Evolutionary conservation across 192 early-diverging fungal genomes (phyloP), one percentile per base, ranked within the genome.

Genomic region (Rhizoclosmatium globosum): DNA sequence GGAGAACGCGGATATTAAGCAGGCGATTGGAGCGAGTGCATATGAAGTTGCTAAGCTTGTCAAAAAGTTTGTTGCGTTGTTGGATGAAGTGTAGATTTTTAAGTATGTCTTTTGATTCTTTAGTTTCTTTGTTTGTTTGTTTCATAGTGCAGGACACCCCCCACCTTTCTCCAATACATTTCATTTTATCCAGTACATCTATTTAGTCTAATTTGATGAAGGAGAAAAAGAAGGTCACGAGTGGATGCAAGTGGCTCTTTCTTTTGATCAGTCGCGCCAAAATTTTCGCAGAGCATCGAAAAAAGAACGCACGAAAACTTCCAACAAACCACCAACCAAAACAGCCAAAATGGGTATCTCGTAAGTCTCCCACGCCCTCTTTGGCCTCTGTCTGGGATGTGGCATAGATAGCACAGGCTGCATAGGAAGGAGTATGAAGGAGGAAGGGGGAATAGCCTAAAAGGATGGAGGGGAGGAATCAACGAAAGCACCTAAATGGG

Each of bases 31-130:
- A 1, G 44, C 74, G 39, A 59, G 43, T 41, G 74, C 74, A 23
- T 76, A 66, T 76, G 74, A 76, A 4, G 17, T 76, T 21, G 74
- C 74, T 1, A 76, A 76, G 38, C 64, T 53, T 17, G 74, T 76
- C 47, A 76, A 76, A 44, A 76, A 67, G 17, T 67, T 67, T 59
- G 74, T 76, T 1, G 61, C 74, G 45, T 39, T 76, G 11, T 56
- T 76, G 45, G 74, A 76, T 47, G 74, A 41, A 56, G 69, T 71
- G 31, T 31, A 31, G 31, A 31, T 31, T 31, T 31, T 68, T 31
- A 68, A 31, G 31, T 31, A 31, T 31, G 31, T 31, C 11, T 65
- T 65, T 15, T 65, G 13, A 31, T 65, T 17, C 13, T 31, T 31
- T 31, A 31, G 31, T 31, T 31, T 31, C 31, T 31, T 31, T 31